A percentile compares a stretch with the other conserved stretches of the same genome.
Evolutionary conservation across 1,284 basidiomycete species (phyloP).

Genomic region (Heterobasidion occidentale): DNA sequence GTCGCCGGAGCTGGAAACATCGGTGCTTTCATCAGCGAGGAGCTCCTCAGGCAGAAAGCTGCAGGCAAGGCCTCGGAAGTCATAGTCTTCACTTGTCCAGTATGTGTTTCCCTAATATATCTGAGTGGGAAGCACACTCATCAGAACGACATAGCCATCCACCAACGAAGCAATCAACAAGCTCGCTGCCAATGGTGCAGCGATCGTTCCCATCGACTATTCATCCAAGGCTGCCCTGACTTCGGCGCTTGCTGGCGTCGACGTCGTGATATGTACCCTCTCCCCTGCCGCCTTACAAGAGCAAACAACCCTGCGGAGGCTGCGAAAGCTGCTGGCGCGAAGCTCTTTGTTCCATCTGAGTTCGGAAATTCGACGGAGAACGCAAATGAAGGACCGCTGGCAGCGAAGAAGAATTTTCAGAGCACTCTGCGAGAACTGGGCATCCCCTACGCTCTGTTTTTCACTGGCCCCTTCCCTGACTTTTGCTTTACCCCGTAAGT

Average conservation of each 20-base stretch:
- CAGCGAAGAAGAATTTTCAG: slow-evolving; percentile 6
- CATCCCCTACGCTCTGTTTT: slow-evolving; percentile 10
- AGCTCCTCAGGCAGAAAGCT: slow-evolving; percentile 8
- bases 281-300: slow-evolving; percentile 1
- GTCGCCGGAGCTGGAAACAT: slow-evolving; percentile 7
- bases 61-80: slow-evolving; percentile 7
- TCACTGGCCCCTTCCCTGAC: slow-evolving; percentile 6
- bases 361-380: slow-evolving; percentile 14
- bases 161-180: background rate
- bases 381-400: slow-evolving; percentile 3
- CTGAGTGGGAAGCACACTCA: background rate
- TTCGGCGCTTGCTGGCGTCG: slow-evolving; percentile 11
- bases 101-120: background rate
- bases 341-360: slow-evolving; percentile 23
- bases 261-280: slow-evolving; percentile 20
- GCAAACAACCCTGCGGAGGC: slow-evolving; percentile 16
- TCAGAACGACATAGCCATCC: background rate
- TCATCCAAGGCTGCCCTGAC: slow-evolving; percentile 6
- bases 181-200: slow-evolving; percentile 7
- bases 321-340: slow-evolving; percentile 19
- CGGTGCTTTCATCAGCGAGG: slow-evolving; percentile 5
- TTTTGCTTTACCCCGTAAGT: slow-evolving; percentile 5
- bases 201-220: slow-evolving; percentile 11
- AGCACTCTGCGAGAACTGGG: slow-evolving; percentile 8
- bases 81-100: slow-evolving; percentile 9